Base-by-base conservation (phyloP, 2,329 filamentous ascomycete species). In the Mollisiaceae sp. region DNA sequence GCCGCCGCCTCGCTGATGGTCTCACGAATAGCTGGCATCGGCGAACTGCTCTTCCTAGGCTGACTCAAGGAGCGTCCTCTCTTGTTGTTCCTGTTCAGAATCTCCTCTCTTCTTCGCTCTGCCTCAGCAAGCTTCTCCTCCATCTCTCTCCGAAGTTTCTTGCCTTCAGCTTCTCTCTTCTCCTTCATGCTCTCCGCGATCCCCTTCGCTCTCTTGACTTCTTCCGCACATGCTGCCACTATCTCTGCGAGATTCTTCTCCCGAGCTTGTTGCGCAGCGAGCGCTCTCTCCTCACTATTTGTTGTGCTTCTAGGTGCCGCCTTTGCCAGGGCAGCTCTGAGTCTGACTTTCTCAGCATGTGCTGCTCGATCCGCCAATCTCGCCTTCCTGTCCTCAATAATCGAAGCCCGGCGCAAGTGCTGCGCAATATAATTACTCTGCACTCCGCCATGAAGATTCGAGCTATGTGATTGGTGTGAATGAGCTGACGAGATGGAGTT, bases 231-330 rank as follows among this genome's bases (percentile, higher is more conserved):
- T 66, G 87, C 85, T 58, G 91, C 90, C 4, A 92, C 91, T 52
- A 94, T 93, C 76, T 94, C 91, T 9, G 91, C 91, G 20, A 95
- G 79, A 71, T 94, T 92, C 72, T 90, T 90, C 79, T 94, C 91
- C 65, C 92, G 85, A 0, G 91, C 90, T 69, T 92, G 86, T 68
- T 93, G 88, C 5, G 91, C 92, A 6, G 92, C 92, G 65, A 93
- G 79, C 3, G 91, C 91, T 59, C 90, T 84, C 77, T 94, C 91
- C 76, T 94, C 91, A 54, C 89, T 91, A 62, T 88, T 83, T 2
- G 85, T 87, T 38, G 81, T 86, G 70, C 89, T 87, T 22, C 85
- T 82, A 1, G 88, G 86, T 8, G 87, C 83, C 2, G 91, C 88
- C 78, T 93, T 93, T 66, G 88, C 90, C 64, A 91, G 77, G 11